These are phyloP conservation scores for Trichosporon sp. DNA, from an alignment of 1,284 basidiomycete species.

Conservation along the genomic window DNA sequence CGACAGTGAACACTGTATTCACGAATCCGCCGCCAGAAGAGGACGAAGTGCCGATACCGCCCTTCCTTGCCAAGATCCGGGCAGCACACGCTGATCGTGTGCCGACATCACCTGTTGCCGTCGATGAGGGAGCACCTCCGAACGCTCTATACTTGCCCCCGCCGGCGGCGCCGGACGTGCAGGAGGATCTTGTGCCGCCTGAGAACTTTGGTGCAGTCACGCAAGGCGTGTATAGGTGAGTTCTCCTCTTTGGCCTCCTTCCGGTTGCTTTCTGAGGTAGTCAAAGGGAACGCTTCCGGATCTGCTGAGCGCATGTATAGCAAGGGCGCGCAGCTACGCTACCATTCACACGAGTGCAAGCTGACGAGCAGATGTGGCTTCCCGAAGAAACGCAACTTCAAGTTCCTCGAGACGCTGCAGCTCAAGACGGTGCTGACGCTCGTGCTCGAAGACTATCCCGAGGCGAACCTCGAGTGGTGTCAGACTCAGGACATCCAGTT, in stretches of 20 bases:
- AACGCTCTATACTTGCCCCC: conserved; percentile 44
- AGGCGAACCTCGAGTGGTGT: conserved; percentile 51
- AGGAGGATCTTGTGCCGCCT: conserved; percentile 44
- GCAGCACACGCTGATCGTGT: background rate
- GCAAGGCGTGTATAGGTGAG: conserved; percentile 49
- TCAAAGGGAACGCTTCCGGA: background rate
- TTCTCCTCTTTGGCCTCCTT: background rate
- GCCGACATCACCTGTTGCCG: background rate
- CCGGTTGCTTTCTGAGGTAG: background rate
- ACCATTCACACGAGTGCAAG: background rate
- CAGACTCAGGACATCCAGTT: conserved; percentile 45
- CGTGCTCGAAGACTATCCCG: conserved; percentile 55
- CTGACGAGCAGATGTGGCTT: conserved; percentile 41
- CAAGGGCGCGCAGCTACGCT: background rate
- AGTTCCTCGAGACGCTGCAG: conserved; percentile 52
- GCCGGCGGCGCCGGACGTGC: conserved; percentile 34
- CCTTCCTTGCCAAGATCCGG: conserved; percentile 28
- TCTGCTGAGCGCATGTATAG: background rate
- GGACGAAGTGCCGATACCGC: conserved; percentile 10
- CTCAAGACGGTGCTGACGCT: conserved; percentile 55
- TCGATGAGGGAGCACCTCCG: conserved; percentile 10
- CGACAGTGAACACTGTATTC: background rate
- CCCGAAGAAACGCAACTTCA: conserved; percentile 54
- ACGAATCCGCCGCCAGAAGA: background rate
- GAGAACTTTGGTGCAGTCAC: conserved; percentile 47